These are phyloP conservation scores for Pseudophaeomoniella oleicola DNA, from an alignment of 2,329 filamentous ascomycete genomes.

Conservation along the genomic window DNA sequence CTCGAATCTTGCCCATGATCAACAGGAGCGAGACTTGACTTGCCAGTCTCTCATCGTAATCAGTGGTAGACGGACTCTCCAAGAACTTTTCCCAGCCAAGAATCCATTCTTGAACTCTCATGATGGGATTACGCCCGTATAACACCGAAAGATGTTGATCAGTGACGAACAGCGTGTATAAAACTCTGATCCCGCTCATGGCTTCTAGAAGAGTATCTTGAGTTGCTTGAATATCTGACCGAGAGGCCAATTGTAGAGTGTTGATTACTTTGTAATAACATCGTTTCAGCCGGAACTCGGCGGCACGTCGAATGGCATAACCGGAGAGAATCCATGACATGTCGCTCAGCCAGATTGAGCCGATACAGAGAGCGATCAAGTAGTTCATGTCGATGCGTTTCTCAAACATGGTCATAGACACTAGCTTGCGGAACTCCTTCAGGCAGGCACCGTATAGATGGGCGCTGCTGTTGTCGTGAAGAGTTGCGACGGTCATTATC, in stretches of 20 bases:
- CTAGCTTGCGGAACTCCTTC: constrained; percentile 36
- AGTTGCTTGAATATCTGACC: constrained; percentile 7
- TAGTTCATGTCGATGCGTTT: constrained; percentile 36
- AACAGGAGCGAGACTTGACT: constrained; percentile 30
- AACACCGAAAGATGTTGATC: constrained; percentile 30
- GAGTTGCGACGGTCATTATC: constrained; percentile 30
- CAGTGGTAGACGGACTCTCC: constrained; percentile 16
- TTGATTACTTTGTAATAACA: constrained; percentile 22
- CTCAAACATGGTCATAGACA: constrained; percentile 38
- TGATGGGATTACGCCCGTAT: constrained; percentile 28
- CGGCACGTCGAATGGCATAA: constrained; percentile 27
- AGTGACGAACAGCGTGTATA: constrained; percentile 28
- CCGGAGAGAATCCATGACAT: constrained; percentile 31
- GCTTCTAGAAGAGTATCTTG: constrained; percentile 10
- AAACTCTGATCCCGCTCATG: constrained; percentile 18
- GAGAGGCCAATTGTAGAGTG: constrained; percentile 10
- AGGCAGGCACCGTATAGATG: constrained; percentile 24
- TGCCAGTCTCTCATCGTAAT: constrained; percentile 20
- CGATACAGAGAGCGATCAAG: constrained; percentile 38
- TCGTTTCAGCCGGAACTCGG: constrained; percentile 26
- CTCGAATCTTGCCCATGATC: constrained; percentile 27
- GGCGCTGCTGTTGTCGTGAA: constrained; percentile 27
- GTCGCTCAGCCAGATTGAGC: constrained; percentile 41
- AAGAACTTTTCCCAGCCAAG: constrained; percentile 20
- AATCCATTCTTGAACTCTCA: constrained; percentile 22